Conservation (phyloP, 768 basidiomycete genomes). For the Suillus occidentalis region DNA sequence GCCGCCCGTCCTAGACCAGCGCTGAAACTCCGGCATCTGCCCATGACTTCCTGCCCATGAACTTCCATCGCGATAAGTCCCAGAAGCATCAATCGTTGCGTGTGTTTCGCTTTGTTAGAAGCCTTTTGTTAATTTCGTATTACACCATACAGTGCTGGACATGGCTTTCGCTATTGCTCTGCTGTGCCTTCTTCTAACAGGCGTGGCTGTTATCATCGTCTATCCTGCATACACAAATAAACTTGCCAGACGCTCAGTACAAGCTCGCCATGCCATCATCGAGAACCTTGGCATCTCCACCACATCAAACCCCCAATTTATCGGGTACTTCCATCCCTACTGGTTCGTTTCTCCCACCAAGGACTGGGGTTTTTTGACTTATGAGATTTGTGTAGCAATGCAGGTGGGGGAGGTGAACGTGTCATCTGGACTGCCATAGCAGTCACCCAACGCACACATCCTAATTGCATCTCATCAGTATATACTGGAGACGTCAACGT, state of each 20-base stretch:
- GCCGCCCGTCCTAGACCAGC: constrained; percentile 35
- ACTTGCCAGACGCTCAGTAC: constrained; percentile 23
- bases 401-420: constrained; percentile 94
- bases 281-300: constrained; percentile 14
- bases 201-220: constrained; percentile 13
- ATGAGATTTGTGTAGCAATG: constrained; percentile 64
- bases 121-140: neutral
- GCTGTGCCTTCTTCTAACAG: constrained; percentile 18
- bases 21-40: too few relatives aligned
- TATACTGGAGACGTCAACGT: constrained; percentile 88
- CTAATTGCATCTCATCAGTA: constrained; percentile 68
- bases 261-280: constrained; percentile 22
- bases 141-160: neutral
- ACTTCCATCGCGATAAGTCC: too few relatives aligned
- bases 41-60: too few relatives aligned
- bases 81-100: too few relatives aligned
- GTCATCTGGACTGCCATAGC: constrained; percentile 92
- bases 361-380: constrained; percentile 20
- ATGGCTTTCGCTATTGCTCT: neutral
- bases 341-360: constrained; percentile 55
- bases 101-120: too few relatives aligned
- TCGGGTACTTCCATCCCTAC: constrained; percentile 95
- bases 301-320: constrained; percentile 35
- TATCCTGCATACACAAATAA: constrained; percentile 25
- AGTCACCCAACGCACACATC: constrained; percentile 66